Evolutionary conservation across 768 basidiomycete genomes (phyloP), one percentile per base, ranked within the genome.

Genomic region (Pulveroboletus sp.): DNA sequence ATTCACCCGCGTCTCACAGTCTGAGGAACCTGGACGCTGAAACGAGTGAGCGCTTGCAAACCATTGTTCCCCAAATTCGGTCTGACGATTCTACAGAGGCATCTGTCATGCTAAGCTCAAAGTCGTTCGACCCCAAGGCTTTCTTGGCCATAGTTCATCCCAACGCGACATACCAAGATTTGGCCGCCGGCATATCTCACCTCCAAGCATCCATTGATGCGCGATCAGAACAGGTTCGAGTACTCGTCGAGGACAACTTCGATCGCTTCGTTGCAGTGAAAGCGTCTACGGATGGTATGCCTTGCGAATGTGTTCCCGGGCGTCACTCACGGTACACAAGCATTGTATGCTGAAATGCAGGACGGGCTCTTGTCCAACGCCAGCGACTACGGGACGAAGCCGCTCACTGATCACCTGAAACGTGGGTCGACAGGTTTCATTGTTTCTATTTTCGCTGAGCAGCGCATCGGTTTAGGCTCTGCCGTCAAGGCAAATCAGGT

Each of bases 181-280:
- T 99, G 16, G 81, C 85, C 2, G 70, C 77, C 12, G 95, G 94
- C 4, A 86, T 92, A 23, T 65, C 77, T 0, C 81, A 85, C 53
- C 75, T 97, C 7, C 80, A 82, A 54, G 71, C 80, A 8, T 86
- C 90, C 12, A 85, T 98, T 50, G 94, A 98, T 61, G 79, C 86
- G 2, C 83, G 94, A 37, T 94, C 93, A 2, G 90, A 94, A 57
- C 96, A 94, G n/a, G 85, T 98, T 49, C 78, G 93, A 34, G 82
- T 94, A 19, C 77, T 99, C 27, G 96, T 99, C 10, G 94, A 97
- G 65, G 93, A 97, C 59, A 96, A 98, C 68, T 97, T 98, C 68
- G 94, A 98, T 70, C 79, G 93, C 12, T 99, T 98, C 61, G 95
- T 98, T 16, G 89, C 91, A 3, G 95, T 99, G 48, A 99, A 99